Conservation (phyloP, 148 eudicot genomes). For the Spergularia marina region DNA sequence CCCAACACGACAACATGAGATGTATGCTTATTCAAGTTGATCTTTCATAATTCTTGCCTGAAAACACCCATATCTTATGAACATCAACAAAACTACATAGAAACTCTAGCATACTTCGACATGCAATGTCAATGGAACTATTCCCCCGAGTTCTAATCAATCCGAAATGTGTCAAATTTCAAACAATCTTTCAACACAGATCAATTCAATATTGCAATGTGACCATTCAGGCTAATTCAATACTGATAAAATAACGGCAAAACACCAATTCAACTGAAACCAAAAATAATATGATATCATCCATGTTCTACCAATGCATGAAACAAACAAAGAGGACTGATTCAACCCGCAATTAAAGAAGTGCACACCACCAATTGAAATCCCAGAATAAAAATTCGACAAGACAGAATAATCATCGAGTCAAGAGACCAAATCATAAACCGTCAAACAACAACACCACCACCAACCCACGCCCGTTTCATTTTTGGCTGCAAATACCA, state of each 20-base stretch:
- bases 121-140: background rate
- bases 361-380: background rate
- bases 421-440: background rate
- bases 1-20: background rate
- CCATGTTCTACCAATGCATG: background rate
- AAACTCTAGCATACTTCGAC: background rate
- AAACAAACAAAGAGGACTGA: background rate
- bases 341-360: background rate
- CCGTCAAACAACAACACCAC: background rate
- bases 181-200: background rate
- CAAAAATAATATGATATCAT: background rate
- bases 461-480: too few relatives aligned
- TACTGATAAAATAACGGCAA: background rate
- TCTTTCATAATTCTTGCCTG: background rate
- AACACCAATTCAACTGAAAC: conserved; percentile 10
- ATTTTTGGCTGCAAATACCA: too few relatives aligned
- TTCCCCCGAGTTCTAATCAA: background rate
- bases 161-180: background rate
- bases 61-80: background rate
- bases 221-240: background rate
- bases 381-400: background rate
- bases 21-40: too few relatives aligned
- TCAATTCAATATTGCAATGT: background rate
- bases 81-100: background rate
- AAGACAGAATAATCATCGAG: background rate